Conservation (phyloP, 441 rosid species). For the Jatropha podagrica region DNA sequence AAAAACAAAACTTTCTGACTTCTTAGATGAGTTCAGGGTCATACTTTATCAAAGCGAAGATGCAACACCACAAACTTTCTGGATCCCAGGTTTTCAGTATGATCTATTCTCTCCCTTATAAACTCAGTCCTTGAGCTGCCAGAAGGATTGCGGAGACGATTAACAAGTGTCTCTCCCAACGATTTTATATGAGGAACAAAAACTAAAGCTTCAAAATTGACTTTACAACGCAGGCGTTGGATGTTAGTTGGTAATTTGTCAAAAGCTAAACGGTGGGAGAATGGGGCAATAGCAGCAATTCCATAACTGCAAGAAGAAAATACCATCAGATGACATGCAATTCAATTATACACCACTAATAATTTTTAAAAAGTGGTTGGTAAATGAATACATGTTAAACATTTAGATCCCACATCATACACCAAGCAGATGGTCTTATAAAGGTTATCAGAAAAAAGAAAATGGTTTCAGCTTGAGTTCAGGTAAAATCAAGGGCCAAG, state of each 20-base stretch:
- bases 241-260: constrained; percentile 77
- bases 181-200: constrained; percentile 78
- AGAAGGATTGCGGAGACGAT: constrained; percentile 65
- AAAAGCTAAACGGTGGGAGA: constrained; percentile 90
- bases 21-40: constrained; percentile 13
- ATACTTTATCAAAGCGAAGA: constrained; percentile 94
- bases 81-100: constrained; percentile 38
- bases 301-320: constrained; percentile 59
- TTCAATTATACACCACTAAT: background rate
- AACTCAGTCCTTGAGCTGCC: constrained; percentile 33
- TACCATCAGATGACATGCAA: background rate
- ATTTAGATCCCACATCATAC: background rate
- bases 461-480: background rate
- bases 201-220: constrained; percentile 78
- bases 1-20: background rate
- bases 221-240: constrained; percentile 90
- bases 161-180: constrained; percentile 76
- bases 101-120: constrained; percentile 38
- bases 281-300: constrained; percentile 91
- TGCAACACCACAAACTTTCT: constrained; percentile 88
- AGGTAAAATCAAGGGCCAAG: background rate
- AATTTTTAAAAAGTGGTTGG: background rate
- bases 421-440: background rate
- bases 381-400: background rate
- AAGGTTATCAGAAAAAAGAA: background rate